These are phyloP conservation scores for Tulasnella sp. DNA, from an alignment of 768 basidiomycete genomes.

Conservation along the genomic window DNA sequence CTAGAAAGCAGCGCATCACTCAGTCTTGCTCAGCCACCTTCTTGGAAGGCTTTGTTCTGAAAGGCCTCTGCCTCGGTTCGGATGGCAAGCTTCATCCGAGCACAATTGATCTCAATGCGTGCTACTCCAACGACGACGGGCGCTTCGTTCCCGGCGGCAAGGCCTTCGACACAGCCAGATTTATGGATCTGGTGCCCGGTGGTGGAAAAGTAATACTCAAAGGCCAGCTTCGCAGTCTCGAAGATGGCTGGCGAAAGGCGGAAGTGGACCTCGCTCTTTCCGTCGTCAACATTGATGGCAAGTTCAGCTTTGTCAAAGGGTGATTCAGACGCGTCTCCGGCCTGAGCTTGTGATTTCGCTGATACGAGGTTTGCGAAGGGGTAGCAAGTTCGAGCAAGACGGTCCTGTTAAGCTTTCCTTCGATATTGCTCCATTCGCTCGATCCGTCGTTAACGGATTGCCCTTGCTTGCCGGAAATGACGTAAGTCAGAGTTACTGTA, in stretches of 20 bases:
- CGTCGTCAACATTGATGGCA: not conserved
- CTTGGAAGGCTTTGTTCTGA: not conserved
- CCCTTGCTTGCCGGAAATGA: not conserved
- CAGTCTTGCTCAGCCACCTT: not conserved
- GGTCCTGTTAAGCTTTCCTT: not conserved
- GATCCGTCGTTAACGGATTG: not conserved
- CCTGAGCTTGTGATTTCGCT: not conserved
- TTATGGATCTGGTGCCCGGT: not conserved
- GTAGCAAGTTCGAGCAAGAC: not conserved
- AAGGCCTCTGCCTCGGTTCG: not conserved
- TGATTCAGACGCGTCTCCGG: not conserved
- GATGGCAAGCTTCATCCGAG: not conserved
- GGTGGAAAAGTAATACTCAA: not conserved
- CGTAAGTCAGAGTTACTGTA: not conserved
- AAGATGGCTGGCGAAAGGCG: not conserved
- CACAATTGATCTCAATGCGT: not conserved
- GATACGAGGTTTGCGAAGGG: not conserved
- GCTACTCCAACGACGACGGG: not conserved
- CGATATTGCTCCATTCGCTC: not conserved
- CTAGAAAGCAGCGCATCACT: not conserved
- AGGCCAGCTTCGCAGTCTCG: not conserved
- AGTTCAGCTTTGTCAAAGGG: not conserved
- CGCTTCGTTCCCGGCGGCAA: not conserved
- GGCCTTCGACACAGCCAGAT: not conserved
- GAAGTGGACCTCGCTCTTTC: not conserved